A percentile compares a stretch with the other conserved stretches of the same genome.
Evolutionary conservation across 345 rosid genomes (phyloP).

Genomic region (Schrenkiella parvula): DNA sequence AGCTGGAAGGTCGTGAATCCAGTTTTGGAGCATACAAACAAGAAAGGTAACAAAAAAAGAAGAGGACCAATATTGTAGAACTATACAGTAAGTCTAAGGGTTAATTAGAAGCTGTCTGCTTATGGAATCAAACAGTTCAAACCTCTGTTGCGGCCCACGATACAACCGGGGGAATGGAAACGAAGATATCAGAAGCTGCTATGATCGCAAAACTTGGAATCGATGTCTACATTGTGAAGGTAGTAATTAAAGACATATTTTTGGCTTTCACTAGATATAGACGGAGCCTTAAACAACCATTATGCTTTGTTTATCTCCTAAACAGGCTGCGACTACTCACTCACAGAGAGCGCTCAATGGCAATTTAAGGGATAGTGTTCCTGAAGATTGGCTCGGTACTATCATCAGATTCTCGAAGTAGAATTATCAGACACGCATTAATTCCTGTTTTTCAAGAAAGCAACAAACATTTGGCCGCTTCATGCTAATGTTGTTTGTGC

Average conservation of each 20-base stretch:
- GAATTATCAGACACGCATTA: background rate
- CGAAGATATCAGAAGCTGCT: constrained; percentile 91
- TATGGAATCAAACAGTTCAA: constrained; percentile 48
- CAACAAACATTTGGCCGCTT: background rate
- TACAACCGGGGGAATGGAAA: constrained; percentile 92
- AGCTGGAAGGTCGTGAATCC: constrained; percentile 76
- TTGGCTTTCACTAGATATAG: background rate
- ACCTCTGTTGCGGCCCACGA: constrained; percentile 82
- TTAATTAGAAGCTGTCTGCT: background rate
- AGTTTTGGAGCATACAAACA: constrained; percentile 30
- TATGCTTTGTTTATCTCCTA: background rate
- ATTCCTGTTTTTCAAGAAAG: background rate
- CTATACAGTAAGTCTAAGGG: background rate
- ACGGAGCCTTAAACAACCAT: background rate
- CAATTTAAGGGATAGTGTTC: constrained; percentile 44
- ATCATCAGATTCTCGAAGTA: constrained; percentile 37
- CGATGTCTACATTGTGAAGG: constrained; percentile 90
- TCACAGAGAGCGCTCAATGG: constrained; percentile 64
- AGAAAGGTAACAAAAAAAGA: constrained; percentile 50
- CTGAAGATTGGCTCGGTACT: constrained; percentile 80
- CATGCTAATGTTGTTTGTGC: background rate
- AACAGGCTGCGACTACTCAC: constrained; percentile 74
- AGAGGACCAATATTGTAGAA: background rate
- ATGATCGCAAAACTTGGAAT: constrained; percentile 84
- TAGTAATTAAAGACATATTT: background rate